These are phyloP conservation scores for Trichoderma endophyticum DNA, from an alignment of 2,329 filamentous ascomycete genomes.

Conservation along the genomic window DNA sequence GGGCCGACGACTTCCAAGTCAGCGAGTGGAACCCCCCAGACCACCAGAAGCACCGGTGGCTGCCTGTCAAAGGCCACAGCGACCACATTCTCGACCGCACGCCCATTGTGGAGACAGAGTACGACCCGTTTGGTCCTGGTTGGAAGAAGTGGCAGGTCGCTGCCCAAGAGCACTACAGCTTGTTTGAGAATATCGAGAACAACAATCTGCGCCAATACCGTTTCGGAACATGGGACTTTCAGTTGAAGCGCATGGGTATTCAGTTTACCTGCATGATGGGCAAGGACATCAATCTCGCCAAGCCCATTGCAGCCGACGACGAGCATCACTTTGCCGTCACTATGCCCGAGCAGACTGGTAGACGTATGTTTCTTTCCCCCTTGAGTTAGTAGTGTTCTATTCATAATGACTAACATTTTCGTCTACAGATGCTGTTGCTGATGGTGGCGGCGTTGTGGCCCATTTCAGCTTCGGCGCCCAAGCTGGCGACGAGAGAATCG, in stretches of 20 bases:
- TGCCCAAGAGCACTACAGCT: conserved; percentile 46
- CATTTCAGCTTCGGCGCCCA: conserved; percentile 48
- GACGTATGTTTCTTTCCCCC: conserved; percentile 27
- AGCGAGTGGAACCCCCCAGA: conserved; percentile 35
- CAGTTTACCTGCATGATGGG: conserved; percentile 54
- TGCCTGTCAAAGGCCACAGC: conserved; percentile 36
- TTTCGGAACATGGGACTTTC: conserved; percentile 48
- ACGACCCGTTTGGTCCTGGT: conserved; percentile 43
- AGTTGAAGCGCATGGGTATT: conserved; percentile 49
- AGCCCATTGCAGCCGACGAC: conserved; percentile 44
- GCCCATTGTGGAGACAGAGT: conserved; percentile 48
- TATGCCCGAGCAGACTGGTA: conserved; percentile 38
- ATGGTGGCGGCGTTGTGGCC: conserved; percentile 51
- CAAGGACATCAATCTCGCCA: conserved; percentile 46
- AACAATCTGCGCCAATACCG: conserved; percentile 45
- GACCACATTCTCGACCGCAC: conserved; percentile 41
- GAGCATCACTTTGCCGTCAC: conserved; percentile 45
- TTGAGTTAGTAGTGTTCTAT: background rate
- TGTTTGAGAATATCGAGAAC: conserved; percentile 49
- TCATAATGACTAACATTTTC: conserved; percentile 19
- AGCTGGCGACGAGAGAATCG: conserved; percentile 38
- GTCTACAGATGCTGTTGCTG: conserved; percentile 43
- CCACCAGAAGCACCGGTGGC: conserved; percentile 48
- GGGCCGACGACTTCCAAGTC: conserved; percentile 29
- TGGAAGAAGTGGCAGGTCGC: conserved; percentile 50